phyloP scores from a whole-genome alignment of 2,329 filamentous ascomycete species.

The Verticillium klebahnii region DNA sequence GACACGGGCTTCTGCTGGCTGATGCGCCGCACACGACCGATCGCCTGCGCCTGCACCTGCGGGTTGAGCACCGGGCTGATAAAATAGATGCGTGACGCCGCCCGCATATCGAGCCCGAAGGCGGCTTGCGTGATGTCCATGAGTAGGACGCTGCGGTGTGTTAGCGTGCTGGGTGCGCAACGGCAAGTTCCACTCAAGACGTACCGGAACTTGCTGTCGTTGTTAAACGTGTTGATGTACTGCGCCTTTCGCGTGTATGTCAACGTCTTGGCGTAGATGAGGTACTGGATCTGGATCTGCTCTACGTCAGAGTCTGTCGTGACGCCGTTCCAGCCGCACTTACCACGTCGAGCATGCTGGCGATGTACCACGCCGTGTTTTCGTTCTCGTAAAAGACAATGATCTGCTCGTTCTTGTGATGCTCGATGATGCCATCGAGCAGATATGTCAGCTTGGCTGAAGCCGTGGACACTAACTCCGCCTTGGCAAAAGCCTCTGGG shows the following conservation, averaged over 20 bases:
- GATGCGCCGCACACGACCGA: slow-evolving; percentile 84
- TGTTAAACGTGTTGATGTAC: slow-evolving; percentile 77
- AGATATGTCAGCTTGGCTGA: slow-evolving; percentile 88
- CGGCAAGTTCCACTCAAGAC: not conserved
- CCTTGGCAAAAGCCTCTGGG: slow-evolving; percentile 49
- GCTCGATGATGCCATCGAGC: slow-evolving; percentile 63
- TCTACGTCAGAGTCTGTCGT: not conserved
- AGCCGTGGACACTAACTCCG: slow-evolving; percentile 69
- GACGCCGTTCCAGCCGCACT: slow-evolving; percentile 16
- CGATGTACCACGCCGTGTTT: slow-evolving; percentile 81
- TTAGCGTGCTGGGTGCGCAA: not conserved
- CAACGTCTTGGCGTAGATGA: slow-evolving; percentile 65
- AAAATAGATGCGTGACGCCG: slow-evolving; percentile 83
- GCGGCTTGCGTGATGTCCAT: slow-evolving; percentile 92
- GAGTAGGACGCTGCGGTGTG: slow-evolving; percentile 59
- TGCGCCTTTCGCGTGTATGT: slow-evolving; percentile 59
- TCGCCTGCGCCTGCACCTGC: slow-evolving; percentile 81
- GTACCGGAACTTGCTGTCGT: slow-evolving; percentile 56
- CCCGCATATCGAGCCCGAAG: slow-evolving; percentile 79
- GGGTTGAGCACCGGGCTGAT: slow-evolving; percentile 84
- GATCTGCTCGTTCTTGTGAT: slow-evolving; percentile 75
- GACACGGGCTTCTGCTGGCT: slow-evolving; percentile 74
- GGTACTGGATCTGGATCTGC: slow-evolving; percentile 51
- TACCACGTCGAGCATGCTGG: slow-evolving; percentile 72
- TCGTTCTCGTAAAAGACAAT: slow-evolving; percentile 90